These are phyloP conservation scores for Hanseniaspora mollemarum DNA, from an alignment of 805 yeast genomes.

Conservation along the genomic window DNA sequence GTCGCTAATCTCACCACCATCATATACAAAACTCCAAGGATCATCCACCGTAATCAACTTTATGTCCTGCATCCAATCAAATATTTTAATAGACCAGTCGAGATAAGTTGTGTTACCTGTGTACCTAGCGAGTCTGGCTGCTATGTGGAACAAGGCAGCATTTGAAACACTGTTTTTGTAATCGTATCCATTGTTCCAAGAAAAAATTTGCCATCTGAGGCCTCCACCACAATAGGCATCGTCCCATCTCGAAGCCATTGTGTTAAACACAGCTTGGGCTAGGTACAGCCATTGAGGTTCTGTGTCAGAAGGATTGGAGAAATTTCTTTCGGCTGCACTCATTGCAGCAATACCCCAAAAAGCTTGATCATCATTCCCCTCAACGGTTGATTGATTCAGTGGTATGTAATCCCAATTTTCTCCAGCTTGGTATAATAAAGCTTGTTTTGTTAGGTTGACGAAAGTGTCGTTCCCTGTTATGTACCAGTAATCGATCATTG, in stretches of 20 bases:
- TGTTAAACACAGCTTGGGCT: constrained; percentile 47
- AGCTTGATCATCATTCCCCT: constrained; percentile 66
- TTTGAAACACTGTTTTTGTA: constrained; percentile 58
- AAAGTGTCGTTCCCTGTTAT: constrained; percentile 61
- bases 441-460: constrained; percentile 44
- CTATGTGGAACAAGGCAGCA: constrained; percentile 51
- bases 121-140: constrained; percentile 51
- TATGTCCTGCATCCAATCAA: constrained; percentile 47
- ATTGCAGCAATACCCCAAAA: constrained; percentile 56
- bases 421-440: constrained; percentile 40
- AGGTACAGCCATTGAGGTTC: constrained; percentile 43
- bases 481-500: constrained; percentile 65
- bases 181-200: constrained; percentile 48
- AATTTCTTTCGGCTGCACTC: constrained; percentile 51
- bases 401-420: constrained; percentile 47
- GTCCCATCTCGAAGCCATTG: constrained; percentile 54
- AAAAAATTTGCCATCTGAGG: constrained; percentile 57
- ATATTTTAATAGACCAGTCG: constrained; percentile 43
- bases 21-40: constrained; percentile 48
- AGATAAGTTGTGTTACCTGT: constrained; percentile 43
- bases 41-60: constrained; percentile 42
- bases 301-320: constrained; percentile 37
- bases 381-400: constrained; percentile 50
- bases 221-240: constrained; percentile 46
- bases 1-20: constrained; percentile 43